Base-by-base conservation (phyloP, 306 rosid genomes). In the Corylus heterophylla region DNA sequence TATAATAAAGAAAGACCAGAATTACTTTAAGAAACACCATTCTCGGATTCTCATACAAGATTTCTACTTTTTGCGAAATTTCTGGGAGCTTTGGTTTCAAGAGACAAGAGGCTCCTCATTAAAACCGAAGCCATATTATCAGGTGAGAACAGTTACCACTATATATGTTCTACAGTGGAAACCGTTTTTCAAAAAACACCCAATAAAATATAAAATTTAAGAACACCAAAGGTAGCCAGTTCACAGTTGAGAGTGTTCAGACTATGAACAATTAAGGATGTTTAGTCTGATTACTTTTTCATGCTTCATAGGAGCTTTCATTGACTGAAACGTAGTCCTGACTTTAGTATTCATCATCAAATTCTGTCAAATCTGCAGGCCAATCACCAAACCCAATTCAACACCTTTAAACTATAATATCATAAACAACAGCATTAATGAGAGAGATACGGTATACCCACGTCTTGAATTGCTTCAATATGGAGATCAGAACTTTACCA, bases 331-430 rank as follows among this genome's bases (percentile, higher is more conserved):
- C 74, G 77, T 81, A 5, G 86, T 79, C 76, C 84, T 89, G 74
- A 76, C 73, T 78, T 78, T 85, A 62, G 82, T 83, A 73, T 87
- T 86, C 98, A 91, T 93, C 81, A 78, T 88, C 31, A 62, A 72
- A n/a, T 74, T 75, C 29, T 74, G 51, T 79, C 39, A 74, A 82
- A 78, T 76, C 91, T 85, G 88, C 86, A 82, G 35, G 73, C 52
- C 71, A 72, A 72, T 64, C 47, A 62, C 72, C 75, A 75, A 79
- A 79, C 75, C 79, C 79, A 67, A 18, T 79, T 58, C 66, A 62
- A 54, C 16, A 73, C 52, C 75, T 73, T 76, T 37, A 29, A 25
- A 6, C 22, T 7, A 74, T 64, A 75, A 17, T 45, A 49, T 35
- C 39, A 13, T 16, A 31, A 55, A 64, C 39, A 47, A 55, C 4